Percentiles rank a stretch among this genome's conserved stretches.
Conservation (phyloP, 2,329 filamentous ascomycete species). For the Rosellinia necatrix region DNA sequence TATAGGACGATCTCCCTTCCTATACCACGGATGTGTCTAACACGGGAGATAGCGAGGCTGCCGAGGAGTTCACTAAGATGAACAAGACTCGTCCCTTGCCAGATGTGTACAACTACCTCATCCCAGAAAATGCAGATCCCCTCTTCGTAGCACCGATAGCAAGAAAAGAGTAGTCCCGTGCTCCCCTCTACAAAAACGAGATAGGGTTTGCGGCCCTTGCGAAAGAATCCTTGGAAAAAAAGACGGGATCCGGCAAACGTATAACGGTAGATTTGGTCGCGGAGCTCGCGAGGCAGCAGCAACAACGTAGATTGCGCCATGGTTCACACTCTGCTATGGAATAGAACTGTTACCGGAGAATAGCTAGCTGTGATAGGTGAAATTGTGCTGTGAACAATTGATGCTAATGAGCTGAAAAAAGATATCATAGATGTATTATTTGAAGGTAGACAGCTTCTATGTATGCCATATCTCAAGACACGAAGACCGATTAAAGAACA, state of each 20-base stretch:
- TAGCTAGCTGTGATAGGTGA: background rate
- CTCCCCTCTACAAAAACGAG: background rate
- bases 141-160: background rate
- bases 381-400: background rate
- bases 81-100: background rate
- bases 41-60: background rate
- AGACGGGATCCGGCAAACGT: conserved; percentile 3
- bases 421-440: too few relatives aligned
- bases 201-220: background rate
- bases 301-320: background rate
- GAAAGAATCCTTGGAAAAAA: background rate
- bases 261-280: background rate
- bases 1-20: background rate
- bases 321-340: background rate
- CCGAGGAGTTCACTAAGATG: background rate
- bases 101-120: background rate
- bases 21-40: background rate
- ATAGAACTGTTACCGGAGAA: background rate
- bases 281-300: background rate
- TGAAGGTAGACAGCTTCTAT: too few relatives aligned
- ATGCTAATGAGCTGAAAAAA: background rate
- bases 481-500: too few relatives aligned
- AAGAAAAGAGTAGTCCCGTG: background rate
- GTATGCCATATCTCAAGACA: too few relatives aligned
- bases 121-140: background rate